Evolutionary conservation across 306 rosid species (phyloP).

Genomic region (Geum urbanum): DNA sequence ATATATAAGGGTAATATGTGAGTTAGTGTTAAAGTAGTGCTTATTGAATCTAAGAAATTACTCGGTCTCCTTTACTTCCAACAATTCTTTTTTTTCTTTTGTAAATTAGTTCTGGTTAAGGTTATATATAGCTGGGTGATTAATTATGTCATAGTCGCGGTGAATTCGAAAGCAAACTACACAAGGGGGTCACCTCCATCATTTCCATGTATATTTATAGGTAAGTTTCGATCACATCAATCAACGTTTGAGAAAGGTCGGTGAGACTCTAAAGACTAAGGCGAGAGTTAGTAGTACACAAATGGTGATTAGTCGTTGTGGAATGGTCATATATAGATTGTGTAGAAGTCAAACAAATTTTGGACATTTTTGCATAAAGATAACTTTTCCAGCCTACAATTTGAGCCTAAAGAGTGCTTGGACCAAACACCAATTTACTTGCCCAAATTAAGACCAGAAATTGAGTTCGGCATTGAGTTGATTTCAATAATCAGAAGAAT

Average conservation of each 20-base stretch:
- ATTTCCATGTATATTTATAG: too few relatives aligned
- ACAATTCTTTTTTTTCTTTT: neutral
- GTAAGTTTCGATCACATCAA: too few relatives aligned
- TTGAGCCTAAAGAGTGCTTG: conserved; percentile 16
- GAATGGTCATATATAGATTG: neutral
- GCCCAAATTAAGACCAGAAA: conserved; percentile 13
- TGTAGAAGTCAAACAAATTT: conserved; percentile 11
- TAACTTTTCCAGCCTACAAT: conserved; percentile 20
- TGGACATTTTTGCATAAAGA: neutral
- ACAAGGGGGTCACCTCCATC: too few relatives aligned
- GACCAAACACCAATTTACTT: conserved; percentile 15
- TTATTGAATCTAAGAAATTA: too few relatives aligned
- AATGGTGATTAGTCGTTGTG: neutral
- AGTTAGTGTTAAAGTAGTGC: neutral
- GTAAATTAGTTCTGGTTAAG: neutral
- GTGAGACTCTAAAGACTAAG: neutral
- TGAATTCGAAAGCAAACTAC: too few relatives aligned
- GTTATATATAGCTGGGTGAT: neutral
- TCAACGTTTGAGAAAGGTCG: neutral
- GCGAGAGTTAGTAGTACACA: neutral
- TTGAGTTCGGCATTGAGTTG: conserved; percentile 21
- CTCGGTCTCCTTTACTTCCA: conserved; percentile 27
- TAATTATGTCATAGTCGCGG: too few relatives aligned
- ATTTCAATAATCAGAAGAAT: conserved; percentile 11
- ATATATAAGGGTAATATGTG: conserved; percentile 2